Evolutionary conservation across 768 basidiomycete genomes (phyloP), one percentile per base, ranked within the genome.

Genomic region (Kwoniella newhampshirensis): DNA sequence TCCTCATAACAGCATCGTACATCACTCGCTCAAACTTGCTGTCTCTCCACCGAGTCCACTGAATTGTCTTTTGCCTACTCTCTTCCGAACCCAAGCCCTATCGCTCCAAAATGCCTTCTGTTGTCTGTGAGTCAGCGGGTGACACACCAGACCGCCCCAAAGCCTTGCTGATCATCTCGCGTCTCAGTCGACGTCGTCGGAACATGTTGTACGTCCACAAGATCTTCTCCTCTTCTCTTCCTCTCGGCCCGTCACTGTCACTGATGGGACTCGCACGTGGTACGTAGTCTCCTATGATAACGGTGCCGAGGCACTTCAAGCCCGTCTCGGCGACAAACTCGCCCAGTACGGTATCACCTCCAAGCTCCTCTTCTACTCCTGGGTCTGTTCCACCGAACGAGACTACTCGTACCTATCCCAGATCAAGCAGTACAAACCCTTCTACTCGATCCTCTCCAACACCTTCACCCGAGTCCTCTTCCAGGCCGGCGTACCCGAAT

Each of bases 351-450:
- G 64, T 17, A 56, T 69, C 53, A 51, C 61, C 21, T 54, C 59
- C 56, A 69, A 69, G 45, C 59, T 69, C 32, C 62, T 69, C 28
- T 69, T 69, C 56, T 69, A 69, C 59, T 51, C 67, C n/a, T 69
- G 67, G 67, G 42, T 69, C 28, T 59, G 56, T 51, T 51, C 52
- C 11, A 69, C 67, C 32, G 67, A 69, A 44, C 51, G 67, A 41
- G 67, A 69, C 51, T 69, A 69, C 64, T 61, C 60, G 2, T 69
- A 68, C 46, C 52, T 68, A 23, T 68, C 67, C 32, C 64, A 66
- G 27, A 69, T 69, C 64, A 62, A 64, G 42, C 67, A 69, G 50
- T 69, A 69, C 57, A 66, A 66, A 32, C 64, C 62, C 26, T 66
- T 69, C 59, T 64, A 62, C 51, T 45, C 58, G 8, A 66, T 69